Percentiles rank a stretch among this genome's conserved stretches.
Evolutionary conservation across 2,329 filamentous ascomycete species (phyloP).

Genomic region (Sporothrix pseudoabietina): DNA sequence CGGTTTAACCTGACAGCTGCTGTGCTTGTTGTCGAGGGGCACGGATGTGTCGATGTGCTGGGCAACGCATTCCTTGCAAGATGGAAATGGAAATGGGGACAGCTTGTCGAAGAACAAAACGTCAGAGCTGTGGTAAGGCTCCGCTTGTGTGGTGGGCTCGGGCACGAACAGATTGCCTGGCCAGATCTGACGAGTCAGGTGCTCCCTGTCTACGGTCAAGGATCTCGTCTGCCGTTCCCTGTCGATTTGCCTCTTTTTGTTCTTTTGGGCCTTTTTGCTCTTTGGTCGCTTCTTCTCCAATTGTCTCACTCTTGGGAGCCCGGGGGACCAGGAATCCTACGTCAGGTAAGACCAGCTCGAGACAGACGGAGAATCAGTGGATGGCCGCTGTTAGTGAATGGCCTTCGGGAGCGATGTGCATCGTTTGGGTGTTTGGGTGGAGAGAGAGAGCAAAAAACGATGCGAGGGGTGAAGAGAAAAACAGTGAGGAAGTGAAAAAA

Average conservation of each 20-base stretch:
- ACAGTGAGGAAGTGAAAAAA: background rate
- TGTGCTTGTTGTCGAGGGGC: background rate
- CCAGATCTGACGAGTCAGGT: slow-evolving; percentile 16
- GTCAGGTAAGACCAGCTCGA: slow-evolving; percentile 19
- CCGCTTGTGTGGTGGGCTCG: background rate
- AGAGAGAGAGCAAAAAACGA: slow-evolving; percentile 8
- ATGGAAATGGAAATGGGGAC: background rate
- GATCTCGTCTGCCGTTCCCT: slow-evolving; percentile 11
- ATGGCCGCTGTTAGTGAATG: slow-evolving; percentile 11
- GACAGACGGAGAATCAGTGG: slow-evolving; percentile 3
- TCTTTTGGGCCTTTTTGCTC: background rate
- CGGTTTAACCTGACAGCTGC: background rate
- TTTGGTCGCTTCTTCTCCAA: slow-evolving; percentile 22
- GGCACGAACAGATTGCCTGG: slow-evolving; percentile 19
- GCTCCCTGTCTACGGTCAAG: background rate
- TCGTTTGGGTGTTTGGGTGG: background rate
- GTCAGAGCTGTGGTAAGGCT: background rate
- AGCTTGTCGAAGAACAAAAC: slow-evolving; percentile 9
- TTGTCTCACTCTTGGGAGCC: slow-evolving; percentile 10
- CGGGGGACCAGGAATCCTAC: slow-evolving; percentile 22
- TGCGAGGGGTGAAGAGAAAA: slow-evolving; percentile 11
- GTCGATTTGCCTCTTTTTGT: slow-evolving; percentile 9
- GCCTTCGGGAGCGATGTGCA: background rate
- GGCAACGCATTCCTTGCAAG: slow-evolving; percentile 25
- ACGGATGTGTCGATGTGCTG: background rate